These are phyloP conservation scores for Avena atlantica DNA, from an alignment of 176 grass and related monocot genomes.

Conservation along the genomic window DNA sequence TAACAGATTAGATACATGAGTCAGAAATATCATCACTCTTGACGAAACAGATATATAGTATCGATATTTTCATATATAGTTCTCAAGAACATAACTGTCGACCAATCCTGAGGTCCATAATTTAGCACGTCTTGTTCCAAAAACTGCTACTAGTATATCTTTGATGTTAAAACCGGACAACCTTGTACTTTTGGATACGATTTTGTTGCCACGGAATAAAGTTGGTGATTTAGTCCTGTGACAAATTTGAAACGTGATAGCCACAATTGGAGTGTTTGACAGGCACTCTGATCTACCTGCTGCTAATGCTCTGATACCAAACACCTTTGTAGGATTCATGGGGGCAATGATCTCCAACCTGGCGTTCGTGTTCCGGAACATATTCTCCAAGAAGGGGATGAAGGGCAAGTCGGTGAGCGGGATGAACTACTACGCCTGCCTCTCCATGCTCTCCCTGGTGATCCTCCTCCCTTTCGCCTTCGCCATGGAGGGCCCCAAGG, in stretches of 20 bases:
- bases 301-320: slow-evolving; percentile 32
- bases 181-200: background rate
- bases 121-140: background rate
- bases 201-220: background rate
- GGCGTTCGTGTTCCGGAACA: slow-evolving; percentile 88
- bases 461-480: slow-evolving; percentile 87
- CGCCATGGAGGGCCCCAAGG: slow-evolving; percentile 88
- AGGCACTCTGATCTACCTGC: background rate
- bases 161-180: background rate
- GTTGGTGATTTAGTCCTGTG: background rate
- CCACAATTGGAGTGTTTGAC: background rate
- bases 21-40: slow-evolving; percentile 41
- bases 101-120: background rate
- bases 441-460: slow-evolving; percentile 87
- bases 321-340: slow-evolving; percentile 77
- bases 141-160: background rate
- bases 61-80: background rate
- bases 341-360: slow-evolving; percentile 97
- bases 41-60: background rate
- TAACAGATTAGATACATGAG: background rate
- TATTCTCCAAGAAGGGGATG: slow-evolving; percentile 99
- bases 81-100: slow-evolving; percentile 6
- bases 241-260: background rate
- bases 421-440: slow-evolving; percentile 99
- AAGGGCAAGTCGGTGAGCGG: slow-evolving; percentile 90